Evolutionary conservation across 345 rosid genomes (phyloP).

Genomic region (Salix brachista): DNA sequence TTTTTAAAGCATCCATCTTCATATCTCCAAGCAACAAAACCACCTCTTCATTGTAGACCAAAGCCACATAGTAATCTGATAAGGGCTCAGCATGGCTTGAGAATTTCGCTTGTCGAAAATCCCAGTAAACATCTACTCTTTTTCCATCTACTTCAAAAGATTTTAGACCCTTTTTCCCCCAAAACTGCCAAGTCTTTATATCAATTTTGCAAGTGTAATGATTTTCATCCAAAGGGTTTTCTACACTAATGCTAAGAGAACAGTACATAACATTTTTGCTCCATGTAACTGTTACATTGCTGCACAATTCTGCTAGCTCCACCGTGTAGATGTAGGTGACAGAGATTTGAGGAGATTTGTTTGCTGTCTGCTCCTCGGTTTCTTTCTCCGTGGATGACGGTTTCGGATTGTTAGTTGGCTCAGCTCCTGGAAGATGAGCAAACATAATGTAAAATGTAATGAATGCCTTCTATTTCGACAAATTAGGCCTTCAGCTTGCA

Average conservation of each 20-base stretch:
- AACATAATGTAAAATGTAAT: conserved; percentile 5
- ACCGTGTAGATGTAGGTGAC: conserved; percentile 46
- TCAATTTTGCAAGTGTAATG: conserved; percentile 55
- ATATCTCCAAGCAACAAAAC: conserved; percentile 53
- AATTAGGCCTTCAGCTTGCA: not conserved
- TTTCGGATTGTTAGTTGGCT: conserved; percentile 14
- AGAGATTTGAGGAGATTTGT: conserved; percentile 29
- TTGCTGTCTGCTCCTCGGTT: conserved; percentile 16
- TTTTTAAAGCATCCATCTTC: conserved; percentile 49
- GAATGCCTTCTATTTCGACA: conserved; percentile 1
- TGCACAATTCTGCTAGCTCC: conserved; percentile 30
- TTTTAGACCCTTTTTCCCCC: conserved; percentile 74
- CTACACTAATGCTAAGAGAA: conserved; percentile 47
- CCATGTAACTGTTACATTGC: conserved; percentile 55
- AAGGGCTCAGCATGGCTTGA: conserved; percentile 53
- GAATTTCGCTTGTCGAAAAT: conserved; percentile 64
- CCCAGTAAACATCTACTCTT: conserved; percentile 61
- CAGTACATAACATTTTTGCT: conserved; percentile 35
- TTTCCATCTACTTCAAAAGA: conserved; percentile 40
- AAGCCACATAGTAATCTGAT: conserved; percentile 54
- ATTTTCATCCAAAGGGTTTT: conserved; percentile 32
- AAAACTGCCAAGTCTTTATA: conserved; percentile 55
- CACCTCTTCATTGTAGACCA: conserved; percentile 43
- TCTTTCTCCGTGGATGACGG: conserved; percentile 20
- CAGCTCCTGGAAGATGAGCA: conserved; percentile 8